Evolutionary conservation across 495 filamentous ascomycete genomes (phyloP), one percentile per base, ranked within the genome.

Genomic region (Penicillium coprophilum): DNA sequence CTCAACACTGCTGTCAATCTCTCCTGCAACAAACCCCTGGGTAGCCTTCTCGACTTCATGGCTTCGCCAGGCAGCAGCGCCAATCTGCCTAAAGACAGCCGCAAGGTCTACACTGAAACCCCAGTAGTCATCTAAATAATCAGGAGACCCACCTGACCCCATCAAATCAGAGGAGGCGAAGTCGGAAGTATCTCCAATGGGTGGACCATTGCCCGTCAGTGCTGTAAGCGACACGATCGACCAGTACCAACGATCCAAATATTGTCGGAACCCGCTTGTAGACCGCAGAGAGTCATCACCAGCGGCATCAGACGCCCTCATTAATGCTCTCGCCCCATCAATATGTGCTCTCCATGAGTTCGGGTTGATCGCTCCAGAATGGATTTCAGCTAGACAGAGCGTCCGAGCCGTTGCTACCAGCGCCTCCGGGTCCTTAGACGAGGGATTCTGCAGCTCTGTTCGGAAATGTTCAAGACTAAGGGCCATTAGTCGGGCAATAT

Each of bases 121-220:
- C 76, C 76, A 78, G 43, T 78, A 78, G 50, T 78, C 76, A 56
- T 78, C 76, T 15, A 78, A 51, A 57, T 77, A 78, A 47, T 78
- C 76, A 8, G 73, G 70, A 6, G 57, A 66, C 3, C 58, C 60
- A 2, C 47, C 51, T 24, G 63, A 45, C 7, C 60, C 58, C 7
- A 59, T 53, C 40, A 61, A 39, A 34, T 62, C 59, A 7, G 61
- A 58, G 4, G 53, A 56, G 6, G 32, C 56, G 45, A 62, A 60
- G 34, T 65, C 64, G 2, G 57, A 51, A 24, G 45, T 59, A 20
- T 68, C 69, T 10, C 73, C 74, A 43, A 78, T 75, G 0, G 76
- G 76, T 4, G 74, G 74, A 1, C 76, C 76, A 58, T 78, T 77
- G 15, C 73, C 76, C 13, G 73, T 78, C 53, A 78, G 59, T 11